Conservation (phyloP, 2,329 filamentous ascomycete genomes). For the Ascochyta rabiei region DNA sequence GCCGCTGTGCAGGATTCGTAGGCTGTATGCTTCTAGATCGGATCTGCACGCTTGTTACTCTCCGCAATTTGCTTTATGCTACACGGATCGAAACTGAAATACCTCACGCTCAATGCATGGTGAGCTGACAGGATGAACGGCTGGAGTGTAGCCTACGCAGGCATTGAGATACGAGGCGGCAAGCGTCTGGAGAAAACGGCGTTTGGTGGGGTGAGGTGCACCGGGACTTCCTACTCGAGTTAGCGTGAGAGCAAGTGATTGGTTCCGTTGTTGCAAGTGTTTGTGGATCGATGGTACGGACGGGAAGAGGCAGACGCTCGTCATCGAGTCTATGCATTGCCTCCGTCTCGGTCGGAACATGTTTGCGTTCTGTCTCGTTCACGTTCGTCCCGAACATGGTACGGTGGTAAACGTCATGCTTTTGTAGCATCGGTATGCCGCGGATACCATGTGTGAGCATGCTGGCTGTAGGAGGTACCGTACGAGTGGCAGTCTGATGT, state of each 20-base stretch:
- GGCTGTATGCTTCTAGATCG: constrained; percentile 9
- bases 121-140: constrained; percentile 26
- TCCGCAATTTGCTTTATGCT: constrained; percentile 12
- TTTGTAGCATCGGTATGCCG: constrained; percentile 8
- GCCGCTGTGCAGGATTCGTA: constrained; percentile 1
- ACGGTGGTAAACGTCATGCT: constrained; percentile 21
- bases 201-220: constrained; percentile 11
- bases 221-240: constrained; percentile 24
- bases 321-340: constrained; percentile 29
- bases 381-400: constrained; percentile 14
- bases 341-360: constrained; percentile 20
- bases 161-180: constrained; percentile 20
- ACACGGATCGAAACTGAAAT: constrained; percentile 3
- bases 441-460: background rate
- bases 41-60: constrained; percentile 17
- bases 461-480: constrained; percentile 1
- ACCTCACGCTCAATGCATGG: constrained; percentile 10
- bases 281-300: constrained; percentile 16
- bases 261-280: constrained; percentile 12
- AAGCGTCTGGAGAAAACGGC: constrained; percentile 19
- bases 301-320: constrained; percentile 29
- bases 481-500: background rate
- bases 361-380: constrained; percentile 13
- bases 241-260: constrained; percentile 8
- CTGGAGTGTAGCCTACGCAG: constrained; percentile 22